These are phyloP conservation scores for Penicillium sp. DNA, from an alignment of 2,329 filamentous ascomycete species.

Conservation along the genomic window DNA sequence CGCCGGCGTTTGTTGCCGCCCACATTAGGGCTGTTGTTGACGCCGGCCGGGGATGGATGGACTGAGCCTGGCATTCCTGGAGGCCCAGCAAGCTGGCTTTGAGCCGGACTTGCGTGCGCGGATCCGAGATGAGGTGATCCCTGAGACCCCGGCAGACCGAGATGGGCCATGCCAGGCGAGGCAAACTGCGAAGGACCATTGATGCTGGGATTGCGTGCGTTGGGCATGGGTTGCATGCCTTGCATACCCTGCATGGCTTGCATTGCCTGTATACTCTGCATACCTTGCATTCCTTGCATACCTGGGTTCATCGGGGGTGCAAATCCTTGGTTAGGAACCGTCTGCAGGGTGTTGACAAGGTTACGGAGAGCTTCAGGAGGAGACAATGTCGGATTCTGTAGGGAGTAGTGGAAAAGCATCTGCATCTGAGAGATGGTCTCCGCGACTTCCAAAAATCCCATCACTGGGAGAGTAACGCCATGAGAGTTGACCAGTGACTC, in stretches of 20 bases:
- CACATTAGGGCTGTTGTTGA: slow-evolving; percentile 63
- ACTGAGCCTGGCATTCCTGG: slow-evolving; percentile 58
- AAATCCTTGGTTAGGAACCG: slow-evolving; percentile 30
- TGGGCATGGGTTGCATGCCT: slow-evolving; percentile 35
- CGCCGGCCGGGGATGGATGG: slow-evolving; percentile 54
- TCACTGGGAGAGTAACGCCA: slow-evolving; percentile 57
- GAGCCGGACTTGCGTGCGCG: slow-evolving; percentile 48
- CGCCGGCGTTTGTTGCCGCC: slow-evolving; percentile 57
- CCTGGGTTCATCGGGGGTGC: slow-evolving; percentile 34
- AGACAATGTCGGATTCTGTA: slow-evolving; percentile 52
- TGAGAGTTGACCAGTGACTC: slow-evolving; percentile 48
- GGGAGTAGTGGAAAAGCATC: slow-evolving; percentile 57
- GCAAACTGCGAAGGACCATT: slow-evolving; percentile 54
- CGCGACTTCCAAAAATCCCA: slow-evolving; percentile 63
- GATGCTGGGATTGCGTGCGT: slow-evolving; percentile 45
- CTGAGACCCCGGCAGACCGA: slow-evolving; percentile 48
- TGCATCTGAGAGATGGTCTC: slow-evolving; percentile 66
- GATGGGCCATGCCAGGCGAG: slow-evolving; percentile 57
- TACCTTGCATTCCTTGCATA: slow-evolving; percentile 31
- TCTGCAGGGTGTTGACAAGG: slow-evolving; percentile 49
- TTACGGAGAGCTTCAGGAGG: slow-evolving; percentile 56
- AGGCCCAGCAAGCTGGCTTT: slow-evolving; percentile 46
- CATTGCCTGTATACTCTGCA: not conserved
- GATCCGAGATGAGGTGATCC: slow-evolving; percentile 55
- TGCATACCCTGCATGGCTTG: not conserved